phyloP scores from a whole-genome alignment of 331 rosid species.

The Erythrophleum ivorense region DNA sequence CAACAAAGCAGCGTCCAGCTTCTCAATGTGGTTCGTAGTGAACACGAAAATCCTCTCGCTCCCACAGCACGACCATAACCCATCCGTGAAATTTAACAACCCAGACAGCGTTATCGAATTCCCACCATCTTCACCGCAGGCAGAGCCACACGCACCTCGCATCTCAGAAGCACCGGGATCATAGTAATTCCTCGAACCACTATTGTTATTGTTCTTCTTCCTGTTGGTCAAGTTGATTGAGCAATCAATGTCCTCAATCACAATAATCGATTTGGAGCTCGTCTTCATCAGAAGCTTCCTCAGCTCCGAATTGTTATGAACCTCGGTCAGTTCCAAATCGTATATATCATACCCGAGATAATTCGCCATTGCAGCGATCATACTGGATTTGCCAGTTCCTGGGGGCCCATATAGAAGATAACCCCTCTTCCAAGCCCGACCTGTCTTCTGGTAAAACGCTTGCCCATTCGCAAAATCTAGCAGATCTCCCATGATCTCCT shows the following conservation, averaged over 20 bases:
- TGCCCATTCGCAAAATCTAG: slow-evolving; percentile 78
- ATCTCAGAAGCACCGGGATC: slow-evolving; percentile 46
- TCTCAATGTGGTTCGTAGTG: slow-evolving; percentile 96
- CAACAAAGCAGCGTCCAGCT: slow-evolving; percentile 89
- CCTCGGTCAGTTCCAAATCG: slow-evolving; percentile 93
- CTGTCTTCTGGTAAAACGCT: slow-evolving; percentile 78
- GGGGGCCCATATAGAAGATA: slow-evolving; percentile 94
- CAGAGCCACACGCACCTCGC: slow-evolving; percentile 45
- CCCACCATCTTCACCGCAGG: slow-evolving; percentile 56
- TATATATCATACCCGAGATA: slow-evolving; percentile 89
- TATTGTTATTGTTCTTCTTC: slow-evolving; percentile 40
- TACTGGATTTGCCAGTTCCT: slow-evolving; percentile 90
- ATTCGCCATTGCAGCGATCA: slow-evolving; percentile 99
- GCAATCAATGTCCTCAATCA: slow-evolving; percentile 94
- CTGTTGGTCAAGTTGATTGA: slow-evolving; percentile 74
- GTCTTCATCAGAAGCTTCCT: slow-evolving; percentile 94
- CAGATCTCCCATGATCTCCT: slow-evolving; percentile 79
- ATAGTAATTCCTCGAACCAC: slow-evolving; percentile 37
- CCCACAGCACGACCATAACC: slow-evolving; percentile 98
- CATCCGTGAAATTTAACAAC: slow-evolving; percentile 88
- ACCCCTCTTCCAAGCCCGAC: slow-evolving; percentile 96
- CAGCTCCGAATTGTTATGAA: slow-evolving; percentile 85
- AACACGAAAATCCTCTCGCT: slow-evolving; percentile 96
- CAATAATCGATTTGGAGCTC: slow-evolving; percentile 84
- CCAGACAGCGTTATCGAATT: slow-evolving; percentile 89